Evolutionary conservation across 108 stramenopile species (phyloP), one percentile per base, ranked within the genome.

Genomic region (Tribonema minus): DNA sequence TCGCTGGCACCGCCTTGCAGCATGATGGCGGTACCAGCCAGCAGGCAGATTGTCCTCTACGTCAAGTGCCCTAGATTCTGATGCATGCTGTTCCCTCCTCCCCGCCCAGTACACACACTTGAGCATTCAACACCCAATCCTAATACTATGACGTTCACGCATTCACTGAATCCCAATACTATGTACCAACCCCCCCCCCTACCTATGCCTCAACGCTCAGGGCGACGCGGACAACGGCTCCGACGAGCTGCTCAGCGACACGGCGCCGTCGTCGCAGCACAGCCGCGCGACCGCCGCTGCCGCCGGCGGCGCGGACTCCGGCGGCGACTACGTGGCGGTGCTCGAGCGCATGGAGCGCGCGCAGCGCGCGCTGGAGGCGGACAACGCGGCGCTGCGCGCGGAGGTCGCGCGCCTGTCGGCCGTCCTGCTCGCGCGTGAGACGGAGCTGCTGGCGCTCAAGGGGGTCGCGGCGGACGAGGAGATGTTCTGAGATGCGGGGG

Each of bases 381-480:
- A 77, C 33, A 77, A 77, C 40, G 58, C 58, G 59, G 67, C 65
- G 20, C 37, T 77, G 61, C 59, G 62, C n/a, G 59, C 58, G 2
- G 59, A 79, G 59, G 58, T 70, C 31, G 68, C 27, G 26, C 38
- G 59, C 0, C 38, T 69, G 25, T 27, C 37, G 34, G 58, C 40
- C 1, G 41, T 61, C 58, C 61, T 79, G 32, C 46, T 34, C 67
- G 60, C 68, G 25, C 26, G 77, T 6, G 77, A 69, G 20, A 4
- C 40, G 54, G 74, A 75, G 58, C 35, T 75, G 46, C 64, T 40
- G 27, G 54, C 61, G 30, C 64, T 75, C 28, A 75, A 75, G 58
- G 74, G 74, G 37, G 65, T 75, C 64, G 54, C 63, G 26, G 74
- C 74, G 9, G 41, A 39, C 26, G 74, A 75, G 38, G 74, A 75